Conservation (phyloP, 495 filamentous ascomycete genomes). For the Tuber indicum region DNA sequence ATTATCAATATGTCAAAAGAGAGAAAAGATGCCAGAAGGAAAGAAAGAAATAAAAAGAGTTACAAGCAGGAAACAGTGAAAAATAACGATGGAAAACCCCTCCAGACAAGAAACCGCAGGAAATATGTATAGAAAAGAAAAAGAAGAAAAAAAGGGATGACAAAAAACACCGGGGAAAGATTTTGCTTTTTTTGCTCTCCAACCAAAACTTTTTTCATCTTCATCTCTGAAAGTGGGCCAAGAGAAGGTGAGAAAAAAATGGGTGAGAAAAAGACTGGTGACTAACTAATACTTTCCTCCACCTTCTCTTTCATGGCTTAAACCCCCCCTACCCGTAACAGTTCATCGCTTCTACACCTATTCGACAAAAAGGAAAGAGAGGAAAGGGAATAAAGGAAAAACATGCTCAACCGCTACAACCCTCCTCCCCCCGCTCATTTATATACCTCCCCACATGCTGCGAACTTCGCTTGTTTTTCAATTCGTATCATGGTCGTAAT, state of each 20-base stretch:
- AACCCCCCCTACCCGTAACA: slow-evolving; percentile 24
- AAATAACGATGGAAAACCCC: background rate
- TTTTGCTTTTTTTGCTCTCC: background rate
- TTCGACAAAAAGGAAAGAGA: slow-evolving; percentile 1
- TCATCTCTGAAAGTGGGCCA: background rate
- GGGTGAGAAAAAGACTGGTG: background rate
- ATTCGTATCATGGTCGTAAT: slow-evolving; percentile 40
- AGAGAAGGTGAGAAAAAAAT: background rate
- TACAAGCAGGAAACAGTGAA: background rate
- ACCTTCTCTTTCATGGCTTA: background rate
- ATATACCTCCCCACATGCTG: slow-evolving; percentile 35
- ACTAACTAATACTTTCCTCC: slow-evolving; percentile 6
- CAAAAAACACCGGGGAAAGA: background rate
- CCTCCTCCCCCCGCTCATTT: slow-evolving; percentile 14
- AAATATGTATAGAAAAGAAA: background rate
- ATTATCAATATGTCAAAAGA: slow-evolving; percentile 1
- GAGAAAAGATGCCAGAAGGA: background rate
- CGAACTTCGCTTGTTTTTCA: slow-evolving; percentile 34
- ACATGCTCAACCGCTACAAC: slow-evolving; percentile 24
- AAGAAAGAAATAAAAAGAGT: background rate
- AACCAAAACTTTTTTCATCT: background rate
- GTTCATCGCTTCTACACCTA: slow-evolving; percentile 33
- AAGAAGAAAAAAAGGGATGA: background rate
- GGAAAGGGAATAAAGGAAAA: slow-evolving; percentile 18
- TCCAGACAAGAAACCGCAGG: slow-evolving; percentile 2